Evolutionary conservation across 2,329 filamentous ascomycete genomes (phyloP).

Genomic region (Xenosphaeropsis pyriputrescens): DNA sequence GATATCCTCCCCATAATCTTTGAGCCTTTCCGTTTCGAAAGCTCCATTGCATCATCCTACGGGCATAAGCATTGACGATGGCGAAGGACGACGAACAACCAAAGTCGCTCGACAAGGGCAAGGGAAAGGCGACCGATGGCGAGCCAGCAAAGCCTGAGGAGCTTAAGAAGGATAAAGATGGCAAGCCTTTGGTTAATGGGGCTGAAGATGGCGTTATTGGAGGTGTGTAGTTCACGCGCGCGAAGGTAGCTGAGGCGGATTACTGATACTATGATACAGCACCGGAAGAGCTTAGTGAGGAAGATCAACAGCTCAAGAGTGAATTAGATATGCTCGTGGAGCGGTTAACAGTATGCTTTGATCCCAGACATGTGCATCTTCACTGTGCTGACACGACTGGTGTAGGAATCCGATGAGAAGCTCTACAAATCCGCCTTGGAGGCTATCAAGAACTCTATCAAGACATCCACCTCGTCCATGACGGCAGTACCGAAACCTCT

Average conservation of each 20-base stretch:
- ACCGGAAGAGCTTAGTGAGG: constrained; percentile 85
- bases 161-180: constrained; percentile 49
- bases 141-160: constrained; percentile 47
- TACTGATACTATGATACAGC: constrained; percentile 22
- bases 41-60: too few species aligned
- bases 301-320: constrained; percentile 95
- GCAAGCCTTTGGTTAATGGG: constrained; percentile 54
- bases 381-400: neutral
- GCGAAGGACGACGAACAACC: constrained; percentile 84
- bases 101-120: constrained; percentile 83
- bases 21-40: too few species aligned
- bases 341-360: constrained; percentile 59
- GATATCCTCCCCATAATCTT: too few species aligned
- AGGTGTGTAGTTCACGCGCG: constrained; percentile 16
- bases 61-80: constrained; percentile 40
- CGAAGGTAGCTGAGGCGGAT: constrained; percentile 2
- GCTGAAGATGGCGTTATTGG: constrained; percentile 50
- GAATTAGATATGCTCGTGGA: constrained; percentile 98
- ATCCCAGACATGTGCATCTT: neutral
- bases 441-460: constrained; percentile 96
- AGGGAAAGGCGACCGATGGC: constrained; percentile 69
- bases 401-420: constrained; percentile 67
- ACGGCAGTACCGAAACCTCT: constrained; percentile 96
- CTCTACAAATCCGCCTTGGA: constrained; percentile 90
- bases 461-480: constrained; percentile 98